Evolutionary conservation across 192 early-diverging fungal genomes (phyloP).

Genomic region (Coemansia sp.): DNA sequence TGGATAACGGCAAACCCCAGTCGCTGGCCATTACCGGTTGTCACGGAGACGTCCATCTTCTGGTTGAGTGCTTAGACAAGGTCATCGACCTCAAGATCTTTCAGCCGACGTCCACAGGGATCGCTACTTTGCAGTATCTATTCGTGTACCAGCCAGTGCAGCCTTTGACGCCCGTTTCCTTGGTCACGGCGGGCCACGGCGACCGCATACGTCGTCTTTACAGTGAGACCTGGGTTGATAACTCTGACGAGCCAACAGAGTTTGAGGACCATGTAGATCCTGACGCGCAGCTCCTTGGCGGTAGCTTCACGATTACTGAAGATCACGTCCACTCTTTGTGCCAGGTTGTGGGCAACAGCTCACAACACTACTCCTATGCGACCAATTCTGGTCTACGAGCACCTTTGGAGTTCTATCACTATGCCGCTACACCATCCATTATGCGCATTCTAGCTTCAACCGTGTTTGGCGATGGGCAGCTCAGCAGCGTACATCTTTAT

Average conservation of each 20-base stretch:
- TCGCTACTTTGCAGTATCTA: slow-evolving; percentile 21
- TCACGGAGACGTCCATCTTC: slow-evolving; percentile 69
- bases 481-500: no score
- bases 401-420: no score
- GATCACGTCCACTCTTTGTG: no score
- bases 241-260: background rate
- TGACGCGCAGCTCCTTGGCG: no score
- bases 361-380: no score
- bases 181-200: background rate
- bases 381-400: no score
- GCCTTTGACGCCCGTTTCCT: slow-evolving; percentile 8
- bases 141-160: slow-evolving; percentile 12
- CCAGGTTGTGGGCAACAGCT: no score
- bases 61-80: slow-evolving; percentile 76
- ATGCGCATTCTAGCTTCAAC: no score
- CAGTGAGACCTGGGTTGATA: slow-evolving; percentile 9
- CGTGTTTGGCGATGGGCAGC: no score
- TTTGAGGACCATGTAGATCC: no score
- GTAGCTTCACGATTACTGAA: no score
- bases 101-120: slow-evolving; percentile 43
- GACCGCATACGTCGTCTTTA: background rate
- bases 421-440: no score
- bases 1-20: background rate
- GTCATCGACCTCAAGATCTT: slow-evolving; percentile 53
- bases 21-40: slow-evolving; percentile 5